Base-by-base conservation (phyloP, 768 basidiomycete species). In the Hydnomerulius pinastri region DNA sequence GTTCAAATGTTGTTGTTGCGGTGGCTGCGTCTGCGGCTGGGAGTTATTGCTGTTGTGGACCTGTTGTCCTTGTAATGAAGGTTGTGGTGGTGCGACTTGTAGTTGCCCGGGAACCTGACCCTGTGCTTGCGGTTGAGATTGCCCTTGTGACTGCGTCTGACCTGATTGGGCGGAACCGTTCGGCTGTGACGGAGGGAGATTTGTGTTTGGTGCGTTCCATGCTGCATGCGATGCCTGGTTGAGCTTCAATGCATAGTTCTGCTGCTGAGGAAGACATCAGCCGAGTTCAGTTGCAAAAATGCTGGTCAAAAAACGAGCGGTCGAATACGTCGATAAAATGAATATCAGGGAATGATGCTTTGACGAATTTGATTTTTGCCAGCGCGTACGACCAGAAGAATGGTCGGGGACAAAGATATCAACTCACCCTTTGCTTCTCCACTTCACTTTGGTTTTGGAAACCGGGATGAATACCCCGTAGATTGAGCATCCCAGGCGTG, bases 401-500 rank as follows among this genome's bases (percentile, higher is more conserved):
- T 6, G 42, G 25, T 43, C 13, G 30, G 2, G 43, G 18, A 18
- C 29, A 50, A 9, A 35, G 5, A 12, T 2, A 2, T 24, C 47
- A 51, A 78, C 85, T 71, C 71, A 87, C 86, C 76, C 87, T 78
- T 61, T 67, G 65, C 44, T 90, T 89, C 61, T 89, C 88, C 15
- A 78, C 71, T 48, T 90, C 88, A 17, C 77, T 72, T 50, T 81
- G 79, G 47, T 70, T 74, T 64, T 82, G 80, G 49, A 83, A 68
- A 74, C 56, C 81, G 25, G 59, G 67, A 44, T 67, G 67, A 35
- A 62, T 67, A 57, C 68, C 75, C 51, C 63, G 73, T 47, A 79
- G 55, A 51, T 86, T 88, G 56, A 90, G 67, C 76, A 90, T 76
- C 32, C 87, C 87, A 6, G 87, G 87, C 45, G 86, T 79, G 47